These are phyloP conservation scores for Ploettnerulaceae sp. DNA, from an alignment of 2,329 filamentous ascomycete species.

Conservation along the genomic window DNA sequence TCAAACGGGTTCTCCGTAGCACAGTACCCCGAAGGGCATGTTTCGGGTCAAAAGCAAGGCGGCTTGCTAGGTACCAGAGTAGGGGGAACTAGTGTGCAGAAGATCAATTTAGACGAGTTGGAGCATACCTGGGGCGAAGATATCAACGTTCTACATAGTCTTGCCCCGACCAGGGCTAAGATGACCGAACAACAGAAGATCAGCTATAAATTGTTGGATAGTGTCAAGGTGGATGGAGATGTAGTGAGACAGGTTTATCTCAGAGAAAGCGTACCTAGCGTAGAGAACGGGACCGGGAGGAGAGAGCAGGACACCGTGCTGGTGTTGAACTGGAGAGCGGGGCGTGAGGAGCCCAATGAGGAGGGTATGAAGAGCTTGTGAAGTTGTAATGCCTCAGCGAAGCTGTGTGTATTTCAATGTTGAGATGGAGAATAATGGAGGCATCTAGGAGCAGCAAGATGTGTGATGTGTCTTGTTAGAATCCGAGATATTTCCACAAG, in stretches of 20 bases:
- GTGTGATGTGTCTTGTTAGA: too few relatives aligned
- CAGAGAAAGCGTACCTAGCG: slow-evolving; percentile 18
- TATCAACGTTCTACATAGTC: slow-evolving; percentile 45
- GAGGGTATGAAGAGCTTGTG: not conserved
- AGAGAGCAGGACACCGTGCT: slow-evolving; percentile 25
- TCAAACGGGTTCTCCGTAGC: slow-evolving; percentile 44
- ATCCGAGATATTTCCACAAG: too few relatives aligned
- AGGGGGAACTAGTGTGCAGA: slow-evolving; percentile 18
- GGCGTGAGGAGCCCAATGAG: not conserved
- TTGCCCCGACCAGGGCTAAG: slow-evolving; percentile 46
- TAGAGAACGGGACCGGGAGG: too few relatives aligned
- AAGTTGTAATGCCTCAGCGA: not conserved
- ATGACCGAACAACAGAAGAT: slow-evolving; percentile 50
- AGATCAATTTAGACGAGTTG: slow-evolving; percentile 33
- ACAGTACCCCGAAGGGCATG: slow-evolving; percentile 33
- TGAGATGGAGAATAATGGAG: too few relatives aligned
- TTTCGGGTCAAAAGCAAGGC: slow-evolving; percentile 18
- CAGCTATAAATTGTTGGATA: slow-evolving; percentile 53
- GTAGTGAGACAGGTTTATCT: slow-evolving; percentile 29
- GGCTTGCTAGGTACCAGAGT: slow-evolving; percentile 9
- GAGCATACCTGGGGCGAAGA: slow-evolving; percentile 40
- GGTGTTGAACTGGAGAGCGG: slow-evolving; percentile 26
- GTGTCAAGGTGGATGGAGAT: slow-evolving; percentile 37
- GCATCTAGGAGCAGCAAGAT: too few relatives aligned
- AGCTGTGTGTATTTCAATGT: not conserved